Percentiles rank a stretch among this genome's conserved stretches.
phyloP scores from a whole-genome alignment of 352 stramenopile genomes.

The Hyaloperonospora arabidopsidis region DNA sequence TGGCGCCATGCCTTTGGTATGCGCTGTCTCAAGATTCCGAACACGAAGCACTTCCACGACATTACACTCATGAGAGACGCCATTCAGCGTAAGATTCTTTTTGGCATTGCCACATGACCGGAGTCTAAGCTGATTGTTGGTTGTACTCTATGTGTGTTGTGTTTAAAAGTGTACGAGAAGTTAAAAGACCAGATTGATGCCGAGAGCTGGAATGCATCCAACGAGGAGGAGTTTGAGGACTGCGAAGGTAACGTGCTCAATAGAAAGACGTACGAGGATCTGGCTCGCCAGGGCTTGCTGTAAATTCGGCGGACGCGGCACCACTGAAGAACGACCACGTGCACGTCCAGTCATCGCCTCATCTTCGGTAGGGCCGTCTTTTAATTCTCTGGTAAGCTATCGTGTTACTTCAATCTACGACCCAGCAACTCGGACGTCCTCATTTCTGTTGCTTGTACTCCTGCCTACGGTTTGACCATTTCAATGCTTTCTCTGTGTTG shows the following conservation, averaged over 20 bases:
- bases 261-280: conserved; percentile 95
- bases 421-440: background rate
- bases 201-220: conserved; percentile 89
- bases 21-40: conserved; percentile 97
- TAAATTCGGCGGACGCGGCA: conserved; percentile 29
- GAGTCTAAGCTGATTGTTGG: background rate
- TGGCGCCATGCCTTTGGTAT: conserved; percentile 97
- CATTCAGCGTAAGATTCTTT: conserved; percentile 48
- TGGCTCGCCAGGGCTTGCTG: conserved; percentile 94
- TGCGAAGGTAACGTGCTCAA: conserved; percentile 98
- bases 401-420: too few species aligned
- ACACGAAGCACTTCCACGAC: conserved; percentile 99
- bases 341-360: too few species aligned
- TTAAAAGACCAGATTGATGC: conserved; percentile 90
- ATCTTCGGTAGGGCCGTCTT: too few species aligned
- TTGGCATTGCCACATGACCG: conserved; percentile 8
- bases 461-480: conserved; percentile 19
- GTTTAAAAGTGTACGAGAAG: conserved; percentile 89
- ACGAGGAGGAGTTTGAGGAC: conserved; percentile 99
- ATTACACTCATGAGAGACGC: conserved; percentile 98
- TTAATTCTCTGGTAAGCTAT: too few species aligned
- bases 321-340: conserved; percentile 3
- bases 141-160: conserved; percentile 7
- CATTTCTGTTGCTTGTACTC: too few species aligned
- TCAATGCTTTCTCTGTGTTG: conserved; percentile 40